Evolutionary conservation across 2,329 filamentous ascomycete species (phyloP), one percentile per base, ranked within the genome.

Genomic region (Fusarium caatingaense): DNA sequence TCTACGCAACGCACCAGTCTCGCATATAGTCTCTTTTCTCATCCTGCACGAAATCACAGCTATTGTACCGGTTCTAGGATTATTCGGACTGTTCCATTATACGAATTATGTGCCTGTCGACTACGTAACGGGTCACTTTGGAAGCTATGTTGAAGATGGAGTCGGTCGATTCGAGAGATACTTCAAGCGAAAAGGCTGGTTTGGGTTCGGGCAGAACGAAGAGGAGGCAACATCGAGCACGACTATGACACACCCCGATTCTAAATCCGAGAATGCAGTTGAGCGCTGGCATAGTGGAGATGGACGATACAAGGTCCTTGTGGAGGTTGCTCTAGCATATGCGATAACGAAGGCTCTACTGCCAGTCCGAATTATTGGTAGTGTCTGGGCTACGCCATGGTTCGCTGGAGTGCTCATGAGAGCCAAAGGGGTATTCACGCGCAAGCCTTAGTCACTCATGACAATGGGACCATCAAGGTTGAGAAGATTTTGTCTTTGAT

Each of bases 21-120:
- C 93, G 2, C 93, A 98, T 80, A 85, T 97, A 44, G 88, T 91
- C 3, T 91, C 95, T 0, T 99, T 99, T 79, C 84, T 98, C 13
- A 83, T 98, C 41, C 86, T 99, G 0, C 96, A 99, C 83, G 96
- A 99, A 80, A 78, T 98, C 46, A 98, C 96, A 1, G 95, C 96
- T 12, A 82, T 98, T 13, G 80, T 95, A 2, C 95, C 95, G 0
- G 81, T 98, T 0, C 78, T 97, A 41, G 91, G 88, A 0, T 86
- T 98, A 2, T 89, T 92, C 23, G 90, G 86, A 1, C 78, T 89
- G 3, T 97, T 99, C 79, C 93, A 98, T 81, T 94, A 93, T 77
- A 89, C 89, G 3, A 84, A 89, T 66, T 92, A 91, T 85, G 85
- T 93, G 28, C 94, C 95, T 0, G 75, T 87, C 18, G 76, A 78